These are phyloP conservation scores for Scheffersomyces titani DNA, from an alignment of 1,139 yeast genomes.

Conservation along the genomic window DNA sequence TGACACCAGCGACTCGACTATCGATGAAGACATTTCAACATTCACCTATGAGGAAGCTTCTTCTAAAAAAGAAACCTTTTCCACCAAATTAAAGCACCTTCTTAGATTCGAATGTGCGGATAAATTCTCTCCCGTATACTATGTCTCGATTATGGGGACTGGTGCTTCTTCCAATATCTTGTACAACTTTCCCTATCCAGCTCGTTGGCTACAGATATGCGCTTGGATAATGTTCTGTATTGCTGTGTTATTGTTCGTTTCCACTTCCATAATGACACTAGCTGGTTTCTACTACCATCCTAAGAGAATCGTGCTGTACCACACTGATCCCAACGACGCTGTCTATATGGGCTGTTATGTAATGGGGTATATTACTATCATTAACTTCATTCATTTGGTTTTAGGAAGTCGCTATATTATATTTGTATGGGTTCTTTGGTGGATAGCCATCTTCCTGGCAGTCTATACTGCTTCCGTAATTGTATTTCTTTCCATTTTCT, in stretches of 20 bases:
- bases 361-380: constrained; percentile 73
- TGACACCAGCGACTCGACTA: neutral
- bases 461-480: constrained; percentile 62
- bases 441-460: constrained; percentile 58
- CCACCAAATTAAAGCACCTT: neutral
- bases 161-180: constrained; percentile 69
- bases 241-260: constrained; percentile 49
- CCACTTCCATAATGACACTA: constrained; percentile 28
- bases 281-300: neutral
- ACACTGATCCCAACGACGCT: constrained; percentile 49
- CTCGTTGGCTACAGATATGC: constrained; percentile 58
- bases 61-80: neutral
- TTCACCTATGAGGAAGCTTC: neutral
- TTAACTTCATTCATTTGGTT: constrained; percentile 43
- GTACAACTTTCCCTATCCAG: constrained; percentile 63
- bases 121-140: constrained; percentile 59
- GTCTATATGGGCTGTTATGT: constrained; percentile 75
- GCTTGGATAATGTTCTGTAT: constrained; percentile 59
- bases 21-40: neutral
- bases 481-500: constrained; percentile 43
- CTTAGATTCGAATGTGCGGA: constrained; percentile 3
- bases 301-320: constrained; percentile 30
- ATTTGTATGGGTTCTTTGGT: constrained; percentile 60
- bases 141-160: constrained; percentile 78
- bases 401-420: neutral